Evolutionary conservation across 2,329 filamentous ascomycete species (phyloP).

Genomic region (Cercospora brassicicola): DNA sequence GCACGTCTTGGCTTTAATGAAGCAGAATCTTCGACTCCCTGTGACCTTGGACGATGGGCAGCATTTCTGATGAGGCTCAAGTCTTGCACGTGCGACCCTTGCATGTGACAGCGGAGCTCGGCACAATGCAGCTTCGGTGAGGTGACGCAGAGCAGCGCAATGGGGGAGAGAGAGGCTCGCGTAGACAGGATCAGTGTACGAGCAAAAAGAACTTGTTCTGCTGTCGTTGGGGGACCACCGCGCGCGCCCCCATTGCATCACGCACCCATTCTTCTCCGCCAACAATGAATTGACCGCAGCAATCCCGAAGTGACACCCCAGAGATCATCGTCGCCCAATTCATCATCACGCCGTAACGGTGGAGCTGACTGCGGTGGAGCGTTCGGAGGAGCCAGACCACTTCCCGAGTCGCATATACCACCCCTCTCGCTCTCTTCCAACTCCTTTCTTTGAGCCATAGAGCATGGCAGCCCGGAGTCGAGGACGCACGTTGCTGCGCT

Average conservation of each 20-base stretch:
- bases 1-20: background rate
- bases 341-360: slow-evolving; percentile 19
- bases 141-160: slow-evolving; percentile 1
- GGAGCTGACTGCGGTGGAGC: slow-evolving; percentile 7
- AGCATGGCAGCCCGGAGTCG: slow-evolving; percentile 34
- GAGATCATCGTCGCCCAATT: slow-evolving; percentile 1
- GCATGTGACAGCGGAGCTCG: slow-evolving; percentile 5
- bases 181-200: background rate
- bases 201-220: slow-evolving; percentile 8
- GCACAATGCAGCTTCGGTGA: background rate
- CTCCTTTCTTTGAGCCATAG: background rate
- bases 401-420: slow-evolving; percentile 18
- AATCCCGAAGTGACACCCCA: slow-evolving; percentile 9
- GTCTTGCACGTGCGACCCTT: background rate
- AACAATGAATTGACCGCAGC: slow-evolving; percentile 18
- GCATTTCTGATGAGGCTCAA: background rate
- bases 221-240: background rate
- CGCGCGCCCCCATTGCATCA: slow-evolving; percentile 15
- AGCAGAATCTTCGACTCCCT: background rate
- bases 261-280: background rate
- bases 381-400: slow-evolving; percentile 14
- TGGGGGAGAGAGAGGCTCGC: background rate
- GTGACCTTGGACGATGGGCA: background rate
- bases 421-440: background rate
- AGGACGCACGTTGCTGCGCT: slow-evolving; percentile 49